Conservation (phyloP, 495 filamentous ascomycete species). For the Stereocaulon alpinum region DNA sequence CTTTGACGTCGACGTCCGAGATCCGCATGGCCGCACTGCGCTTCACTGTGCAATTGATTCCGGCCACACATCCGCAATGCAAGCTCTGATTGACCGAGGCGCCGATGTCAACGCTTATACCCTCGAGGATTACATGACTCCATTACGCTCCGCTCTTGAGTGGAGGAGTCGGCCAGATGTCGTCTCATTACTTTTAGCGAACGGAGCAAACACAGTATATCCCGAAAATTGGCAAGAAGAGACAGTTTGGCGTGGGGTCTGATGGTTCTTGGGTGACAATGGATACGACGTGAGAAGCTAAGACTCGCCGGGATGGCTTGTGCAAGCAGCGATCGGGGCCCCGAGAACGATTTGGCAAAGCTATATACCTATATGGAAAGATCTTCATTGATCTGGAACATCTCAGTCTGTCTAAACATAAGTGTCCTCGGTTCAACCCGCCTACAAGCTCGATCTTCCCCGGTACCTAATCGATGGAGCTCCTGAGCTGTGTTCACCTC, state of each 20-base stretch:
- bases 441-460: too few relatives aligned
- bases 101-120: slow-evolving; percentile 1
- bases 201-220: neutral
- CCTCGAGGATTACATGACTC: neutral
- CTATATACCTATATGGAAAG: too few relatives aligned
- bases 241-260: neutral
- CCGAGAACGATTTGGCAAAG: too few relatives aligned
- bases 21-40: slow-evolving; percentile 2
- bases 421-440: too few relatives aligned
- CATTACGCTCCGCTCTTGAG: neutral
- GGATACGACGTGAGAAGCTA: neutral
- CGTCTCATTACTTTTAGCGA: neutral
- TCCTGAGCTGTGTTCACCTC: too few relatives aligned
- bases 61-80: neutral
- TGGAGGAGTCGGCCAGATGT: neutral
- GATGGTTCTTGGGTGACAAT: neutral
- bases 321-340: too few relatives aligned
- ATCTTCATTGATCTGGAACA: too few relatives aligned
- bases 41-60: slow-evolving; percentile 7
- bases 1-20: neutral
- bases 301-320: too few relatives aligned
- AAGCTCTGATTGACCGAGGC: slow-evolving; percentile 2
- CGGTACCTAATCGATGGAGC: too few relatives aligned
- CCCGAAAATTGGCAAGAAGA: neutral
- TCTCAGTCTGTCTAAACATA: too few relatives aligned